These are phyloP conservation scores for Trichosporon faecale DNA, from an alignment of 1,284 basidiomycete genomes.

Conservation along the genomic window DNA sequence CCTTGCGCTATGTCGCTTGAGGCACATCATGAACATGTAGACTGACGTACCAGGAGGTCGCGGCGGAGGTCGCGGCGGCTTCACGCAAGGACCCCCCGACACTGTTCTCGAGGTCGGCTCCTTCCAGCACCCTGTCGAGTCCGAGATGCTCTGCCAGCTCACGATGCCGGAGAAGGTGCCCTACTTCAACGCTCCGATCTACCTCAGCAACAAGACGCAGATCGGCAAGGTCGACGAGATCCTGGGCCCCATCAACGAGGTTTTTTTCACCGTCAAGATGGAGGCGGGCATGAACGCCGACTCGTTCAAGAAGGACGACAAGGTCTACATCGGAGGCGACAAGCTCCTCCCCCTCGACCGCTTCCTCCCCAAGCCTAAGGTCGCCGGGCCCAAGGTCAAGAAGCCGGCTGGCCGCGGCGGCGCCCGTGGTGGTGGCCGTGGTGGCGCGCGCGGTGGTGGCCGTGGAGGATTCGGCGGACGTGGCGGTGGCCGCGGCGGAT, in stretches of 20 bases:
- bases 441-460: conserved; percentile 14
- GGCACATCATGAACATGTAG: background rate
- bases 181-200: conserved; percentile 99
- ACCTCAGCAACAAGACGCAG: conserved; percentile 94
- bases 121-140: conserved; percentile 92
- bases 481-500: conserved; percentile 18
- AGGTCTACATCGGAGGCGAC: conserved; percentile 94
- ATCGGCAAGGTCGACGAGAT: conserved; percentile 94
- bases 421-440: conserved; percentile 16
- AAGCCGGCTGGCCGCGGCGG: conserved; percentile 18
- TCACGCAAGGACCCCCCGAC: conserved; percentile 75
- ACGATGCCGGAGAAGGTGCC: conserved; percentile 85
- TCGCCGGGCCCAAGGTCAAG: conserved; percentile 59
- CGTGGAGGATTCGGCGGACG: conserved; percentile 12
- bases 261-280: conserved; percentile 98
- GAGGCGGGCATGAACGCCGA: conserved; percentile 90
- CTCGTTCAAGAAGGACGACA: conserved; percentile 96
- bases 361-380: conserved; percentile 96
- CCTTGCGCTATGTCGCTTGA: too few species aligned
- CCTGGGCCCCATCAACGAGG: conserved; percentile 84
- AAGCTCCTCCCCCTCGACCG: conserved; percentile 94
- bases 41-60: conserved; percentile 18
- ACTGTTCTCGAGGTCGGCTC: conserved; percentile 80
- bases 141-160: conserved; percentile 95
- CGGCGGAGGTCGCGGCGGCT: conserved; percentile 55